A percentile compares a stretch with the other conserved stretches of the same genome.
Evolutionary conservation across 1,284 basidiomycete genomes (phyloP).

Genomic region (Cutaneotrichosporon sp.): DNA sequence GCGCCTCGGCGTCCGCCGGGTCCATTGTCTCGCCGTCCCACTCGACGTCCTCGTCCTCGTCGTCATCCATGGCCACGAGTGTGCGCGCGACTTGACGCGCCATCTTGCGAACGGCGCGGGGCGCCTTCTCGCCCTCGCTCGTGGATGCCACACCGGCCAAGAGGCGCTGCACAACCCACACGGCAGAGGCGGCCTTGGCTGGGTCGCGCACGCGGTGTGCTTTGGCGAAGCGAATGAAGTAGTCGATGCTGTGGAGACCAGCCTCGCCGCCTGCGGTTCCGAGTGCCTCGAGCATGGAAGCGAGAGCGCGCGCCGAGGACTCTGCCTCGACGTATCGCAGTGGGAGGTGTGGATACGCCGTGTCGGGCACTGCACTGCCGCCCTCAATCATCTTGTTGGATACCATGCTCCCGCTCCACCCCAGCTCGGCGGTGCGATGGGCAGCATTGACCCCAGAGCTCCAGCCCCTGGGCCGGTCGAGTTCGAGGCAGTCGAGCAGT

Average conservation of each 20-base stretch:
- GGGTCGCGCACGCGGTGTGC: constrained; percentile 47
- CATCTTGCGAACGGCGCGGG: constrained; percentile 65
- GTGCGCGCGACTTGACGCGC: constrained; percentile 64
- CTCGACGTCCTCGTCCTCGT: constrained; percentile 68
- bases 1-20: constrained; percentile 26
- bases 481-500: constrained; percentile 71
- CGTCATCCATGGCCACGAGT: constrained; percentile 71
- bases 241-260: constrained; percentile 74
- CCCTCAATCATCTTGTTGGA: constrained; percentile 25
- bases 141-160: constrained; percentile 69
- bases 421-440: constrained; percentile 44
- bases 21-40: constrained; percentile 54
- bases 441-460: constrained; percentile 38
- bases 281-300: constrained; percentile 69
- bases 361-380: constrained; percentile 43
- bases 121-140: constrained; percentile 25
- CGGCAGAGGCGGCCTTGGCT: constrained; percentile 64
- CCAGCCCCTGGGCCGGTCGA: constrained; percentile 62
- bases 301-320: constrained; percentile 62
- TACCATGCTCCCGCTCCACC: constrained; percentile 46
- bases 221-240: constrained; percentile 67
- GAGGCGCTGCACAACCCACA: constrained; percentile 78
- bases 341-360: constrained; percentile 54
- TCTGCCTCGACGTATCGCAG: constrained; percentile 66
- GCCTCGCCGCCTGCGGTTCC: constrained; percentile 67